phyloP scores from a whole-genome alignment of 2,329 filamentous ascomycete genomes.

The Corinectria fuckeliana region DNA sequence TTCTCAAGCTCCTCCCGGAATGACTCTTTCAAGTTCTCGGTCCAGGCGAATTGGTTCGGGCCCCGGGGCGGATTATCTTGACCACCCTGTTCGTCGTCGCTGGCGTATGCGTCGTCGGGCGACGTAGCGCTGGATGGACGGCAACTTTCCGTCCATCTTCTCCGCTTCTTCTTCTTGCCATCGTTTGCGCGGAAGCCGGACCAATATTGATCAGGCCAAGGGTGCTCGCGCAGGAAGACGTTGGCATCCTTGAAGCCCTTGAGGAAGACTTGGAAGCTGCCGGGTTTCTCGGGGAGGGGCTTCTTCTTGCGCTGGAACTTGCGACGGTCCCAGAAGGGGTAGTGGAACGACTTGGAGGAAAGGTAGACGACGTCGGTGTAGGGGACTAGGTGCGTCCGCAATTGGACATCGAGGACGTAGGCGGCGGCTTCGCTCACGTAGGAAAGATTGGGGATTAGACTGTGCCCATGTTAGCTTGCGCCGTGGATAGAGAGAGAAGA shows the following conservation, averaged over 20 bases:
- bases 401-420: constrained; percentile 89
- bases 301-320: constrained; percentile 89
- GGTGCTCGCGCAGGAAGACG: constrained; percentile 90
- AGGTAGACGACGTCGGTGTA: constrained; percentile 95
- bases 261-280: constrained; percentile 96
- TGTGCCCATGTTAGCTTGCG: constrained; percentile 39
- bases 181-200: constrained; percentile 73
- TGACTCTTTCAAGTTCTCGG: constrained; percentile 83
- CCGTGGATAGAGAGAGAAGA: neutral
- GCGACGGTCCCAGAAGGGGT: constrained; percentile 95
- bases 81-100: constrained; percentile 60
- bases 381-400: constrained; percentile 90
- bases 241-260: constrained; percentile 98
- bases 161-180: constrained; percentile 67
- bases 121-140: constrained; percentile 62
- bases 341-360: constrained; percentile 96
- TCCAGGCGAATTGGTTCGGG: constrained; percentile 78
- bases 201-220: constrained; percentile 91
- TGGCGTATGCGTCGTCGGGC: constrained; percentile 69
- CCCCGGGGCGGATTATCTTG: constrained; percentile 59
- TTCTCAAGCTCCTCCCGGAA: constrained; percentile 97
- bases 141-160: constrained; percentile 79
- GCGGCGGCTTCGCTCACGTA: constrained; percentile 98
- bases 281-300: constrained; percentile 84
- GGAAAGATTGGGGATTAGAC: constrained; percentile 93